Evolutionary conservation across 805 yeast species (phyloP), one percentile per base, ranked within the genome.

Genomic region (Cyberlindnera veronae): DNA sequence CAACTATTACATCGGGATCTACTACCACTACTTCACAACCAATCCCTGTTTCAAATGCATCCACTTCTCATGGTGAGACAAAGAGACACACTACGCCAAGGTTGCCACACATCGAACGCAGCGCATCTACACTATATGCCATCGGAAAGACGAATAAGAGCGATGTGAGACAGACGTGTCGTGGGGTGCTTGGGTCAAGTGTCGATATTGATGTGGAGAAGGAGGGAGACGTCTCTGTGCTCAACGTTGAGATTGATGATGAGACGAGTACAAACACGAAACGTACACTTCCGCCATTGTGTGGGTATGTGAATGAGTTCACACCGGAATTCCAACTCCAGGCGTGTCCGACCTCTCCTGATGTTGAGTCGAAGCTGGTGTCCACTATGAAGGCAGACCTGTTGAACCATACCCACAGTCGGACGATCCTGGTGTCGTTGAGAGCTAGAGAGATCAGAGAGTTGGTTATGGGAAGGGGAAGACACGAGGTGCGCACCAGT

Each of bases 371-470:
- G 8, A 74, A 69, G 38, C 67, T 78, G 10, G 55, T 68, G 12
- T 57, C 57, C 24, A 61, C 78, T 12, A 78, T 78, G 83, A 76
- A 72, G 49, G 67, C 66, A 41, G 82, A 77, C 49, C 54, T 77
- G 39, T 52, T 31, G 13, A 18, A 22, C n/a, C 42, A 42, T 18
- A 32, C 41, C 3, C 36, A 38, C 21, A 46, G 63, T 2, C 54
- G 54, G 13, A 60, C 69, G 0, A 39, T 66, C 3, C 41, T 66
- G 9, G 58, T 68, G 1, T 59, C 69, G 2, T 46, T 67, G 20
- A 47, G 69, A 16, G 58, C 65, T 0, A 51, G 70, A 23, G 72
- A 66, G 39, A 62, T 67, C 22, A 59, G 58, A 33, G 67, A 67
- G 36, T 45, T 67, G 4, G 32, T 27, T 10, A 44, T 47, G 47